Percentiles rank a stretch among this genome's conserved stretches.
phyloP scores from a whole-genome alignment of 139 green algal species.

The Chlorella vulgaris region DNA sequence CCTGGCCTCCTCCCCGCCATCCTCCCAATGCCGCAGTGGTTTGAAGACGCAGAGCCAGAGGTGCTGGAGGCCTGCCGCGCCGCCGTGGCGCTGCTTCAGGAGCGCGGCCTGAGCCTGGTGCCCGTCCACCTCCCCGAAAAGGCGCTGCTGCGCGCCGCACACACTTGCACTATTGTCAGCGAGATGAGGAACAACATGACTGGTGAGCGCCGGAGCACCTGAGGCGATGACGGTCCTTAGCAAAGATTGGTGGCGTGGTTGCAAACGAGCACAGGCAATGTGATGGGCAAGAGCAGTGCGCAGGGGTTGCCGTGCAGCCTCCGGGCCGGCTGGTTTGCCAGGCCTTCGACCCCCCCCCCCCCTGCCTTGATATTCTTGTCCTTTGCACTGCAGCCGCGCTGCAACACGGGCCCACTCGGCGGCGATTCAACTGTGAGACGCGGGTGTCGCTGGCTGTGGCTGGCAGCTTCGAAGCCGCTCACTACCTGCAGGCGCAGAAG shows the following conservation, averaged over 20 bases:
- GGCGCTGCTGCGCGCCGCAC: slow-evolving; percentile 63
- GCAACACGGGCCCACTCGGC: background rate
- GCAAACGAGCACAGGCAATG: no score
- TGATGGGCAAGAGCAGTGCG: no score
- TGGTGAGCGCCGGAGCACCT: no score
- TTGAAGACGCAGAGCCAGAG: slow-evolving; percentile 58
- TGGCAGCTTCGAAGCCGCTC: slow-evolving; percentile 45
- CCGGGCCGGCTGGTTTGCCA: no score
- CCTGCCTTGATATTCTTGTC: no score
- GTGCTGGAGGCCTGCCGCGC: slow-evolving; percentile 59
- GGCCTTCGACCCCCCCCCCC: no score
- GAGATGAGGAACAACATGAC: slow-evolving; percentile 47
- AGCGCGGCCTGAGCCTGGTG: slow-evolving; percentile 48
- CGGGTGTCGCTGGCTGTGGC: slow-evolving; percentile 47
- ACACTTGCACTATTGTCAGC: slow-evolving; percentile 62
- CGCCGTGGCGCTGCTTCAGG: slow-evolving; percentile 45
- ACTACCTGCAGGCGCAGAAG: slow-evolving; percentile 70
- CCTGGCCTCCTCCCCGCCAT: no score
- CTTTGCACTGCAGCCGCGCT: slow-evolving; percentile 23
- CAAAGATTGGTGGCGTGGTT: no score
- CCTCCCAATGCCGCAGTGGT: slow-evolving; percentile 70
- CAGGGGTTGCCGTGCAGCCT: no score
- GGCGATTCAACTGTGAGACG: slow-evolving; percentile 64
- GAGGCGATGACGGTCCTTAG: no score
- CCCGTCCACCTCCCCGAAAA: slow-evolving; percentile 71